Conservation (phyloP, 139 green algal genomes). For the Ettlia oleoabundans region DNA sequence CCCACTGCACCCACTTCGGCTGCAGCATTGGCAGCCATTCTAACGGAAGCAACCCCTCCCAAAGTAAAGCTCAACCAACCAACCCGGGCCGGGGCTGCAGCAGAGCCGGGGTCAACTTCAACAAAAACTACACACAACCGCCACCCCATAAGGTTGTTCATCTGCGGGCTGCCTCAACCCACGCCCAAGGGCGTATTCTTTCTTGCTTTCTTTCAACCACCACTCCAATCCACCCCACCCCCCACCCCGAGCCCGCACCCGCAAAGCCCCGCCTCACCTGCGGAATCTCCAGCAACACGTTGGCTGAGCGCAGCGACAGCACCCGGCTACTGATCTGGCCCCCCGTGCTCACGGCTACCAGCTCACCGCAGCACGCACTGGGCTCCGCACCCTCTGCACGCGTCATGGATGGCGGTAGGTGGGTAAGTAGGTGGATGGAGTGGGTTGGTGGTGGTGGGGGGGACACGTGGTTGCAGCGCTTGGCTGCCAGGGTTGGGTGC, state of each 20-base stretch:
- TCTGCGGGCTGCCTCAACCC: no score
- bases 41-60: no score
- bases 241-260: no score
- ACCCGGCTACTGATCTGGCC: constrained; percentile 94
- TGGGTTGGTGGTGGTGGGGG: background rate
- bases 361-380: constrained; percentile 32
- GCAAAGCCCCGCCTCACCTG: background rate
- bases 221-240: no score
- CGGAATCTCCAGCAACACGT: constrained; percentile 80
- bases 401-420: background rate
- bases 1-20: no score
- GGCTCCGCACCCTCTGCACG: constrained; percentile 13
- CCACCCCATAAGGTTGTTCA: background rate
- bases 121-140: background rate
- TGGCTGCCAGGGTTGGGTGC: no score
- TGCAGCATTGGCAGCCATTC: background rate
- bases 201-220: no score
- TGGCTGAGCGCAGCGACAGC: constrained; percentile 76
- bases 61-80: no score
- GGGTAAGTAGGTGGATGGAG: background rate
- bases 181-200: no score
- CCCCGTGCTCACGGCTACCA: constrained; percentile 84
- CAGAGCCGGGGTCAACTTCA: background rate
- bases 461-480: no score
- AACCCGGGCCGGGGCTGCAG: no score